These are phyloP conservation scores for Rhododendron molle DNA, from an alignment of 148 eudicot species.

Conservation along the genomic window DNA sequence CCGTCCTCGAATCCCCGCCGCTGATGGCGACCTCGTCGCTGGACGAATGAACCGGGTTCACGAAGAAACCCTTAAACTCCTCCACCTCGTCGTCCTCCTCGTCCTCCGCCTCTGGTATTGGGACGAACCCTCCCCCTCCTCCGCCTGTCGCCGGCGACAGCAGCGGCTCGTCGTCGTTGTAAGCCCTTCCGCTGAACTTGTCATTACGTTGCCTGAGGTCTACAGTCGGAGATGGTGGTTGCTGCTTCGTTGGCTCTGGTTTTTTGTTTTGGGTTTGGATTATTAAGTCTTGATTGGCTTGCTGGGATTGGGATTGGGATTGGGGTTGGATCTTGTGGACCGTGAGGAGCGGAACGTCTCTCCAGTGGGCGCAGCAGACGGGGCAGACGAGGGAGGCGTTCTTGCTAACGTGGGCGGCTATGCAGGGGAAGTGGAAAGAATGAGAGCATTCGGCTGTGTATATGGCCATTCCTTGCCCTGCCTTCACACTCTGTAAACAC, in stretches of 20 bases:
- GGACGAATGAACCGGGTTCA: slow-evolving; percentile 32
- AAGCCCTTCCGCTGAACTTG: slow-evolving; percentile 10
- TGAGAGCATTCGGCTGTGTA: slow-evolving; percentile 90
- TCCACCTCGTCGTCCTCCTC: slow-evolving; percentile 36
- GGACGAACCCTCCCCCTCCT: slow-evolving; percentile 20
- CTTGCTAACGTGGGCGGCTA: slow-evolving; percentile 47
- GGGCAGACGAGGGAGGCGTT: slow-evolving; percentile 55
- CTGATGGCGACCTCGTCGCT: slow-evolving; percentile 6
- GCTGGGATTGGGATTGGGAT: neutral
- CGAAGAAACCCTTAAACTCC: slow-evolving; percentile 71
- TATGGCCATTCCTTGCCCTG: slow-evolving; percentile 70
- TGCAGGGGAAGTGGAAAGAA: slow-evolving; percentile 83
- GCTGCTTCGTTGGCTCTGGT: neutral
- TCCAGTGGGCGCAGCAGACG: slow-evolving; percentile 69
- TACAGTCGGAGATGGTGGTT: neutral
- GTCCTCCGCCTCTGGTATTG: slow-evolving; percentile 54
- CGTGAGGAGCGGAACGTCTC: slow-evolving; percentile 61
- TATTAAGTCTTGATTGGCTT: slow-evolving; percentile 9
- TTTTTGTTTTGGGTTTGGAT: slow-evolving; percentile 5
- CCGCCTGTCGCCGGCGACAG: slow-evolving; percentile 18
- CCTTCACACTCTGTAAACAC: slow-evolving; percentile 69
- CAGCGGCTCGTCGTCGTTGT: slow-evolving; percentile 76
- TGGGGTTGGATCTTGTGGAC: slow-evolving; percentile 28
- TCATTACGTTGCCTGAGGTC: slow-evolving; percentile 10
- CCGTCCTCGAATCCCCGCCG: slow-evolving; percentile 22